Evolutionary conservation across 768 basidiomycete species (phyloP).

Genomic region (Russula vinacea): DNA sequence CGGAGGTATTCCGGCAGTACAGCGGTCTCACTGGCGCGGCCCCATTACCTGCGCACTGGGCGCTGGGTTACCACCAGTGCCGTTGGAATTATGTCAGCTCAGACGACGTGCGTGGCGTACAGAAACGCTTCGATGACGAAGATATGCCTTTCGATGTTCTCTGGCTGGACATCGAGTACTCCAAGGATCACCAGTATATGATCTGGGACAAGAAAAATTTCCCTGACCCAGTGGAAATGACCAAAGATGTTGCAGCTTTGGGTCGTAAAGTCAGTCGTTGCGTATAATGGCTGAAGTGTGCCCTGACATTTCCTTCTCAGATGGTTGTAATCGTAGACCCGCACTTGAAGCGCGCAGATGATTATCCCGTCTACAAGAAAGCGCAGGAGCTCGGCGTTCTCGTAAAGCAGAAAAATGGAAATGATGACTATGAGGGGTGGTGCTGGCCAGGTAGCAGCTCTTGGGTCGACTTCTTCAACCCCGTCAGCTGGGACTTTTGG

Average conservation of each 20-base stretch:
- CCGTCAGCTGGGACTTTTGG: conserved; percentile 89
- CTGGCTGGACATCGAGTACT: conserved; percentile 97
- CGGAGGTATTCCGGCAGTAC: conserved; percentile 83
- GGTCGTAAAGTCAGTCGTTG: conserved; percentile 69
- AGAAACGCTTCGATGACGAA: conserved; percentile 86
- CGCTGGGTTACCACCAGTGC: conserved; percentile 95
- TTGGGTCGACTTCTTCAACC: conserved; percentile 98
- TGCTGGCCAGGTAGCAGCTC: conserved; percentile 97
- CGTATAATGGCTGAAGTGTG: neutral
- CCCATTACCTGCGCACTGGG: conserved; percentile 86
- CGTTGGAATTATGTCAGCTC: conserved; percentile 97
- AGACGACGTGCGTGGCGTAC: conserved; percentile 80
- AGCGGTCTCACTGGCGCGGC: conserved; percentile 79
- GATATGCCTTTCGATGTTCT: conserved; percentile 95
- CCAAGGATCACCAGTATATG: conserved; percentile 93
- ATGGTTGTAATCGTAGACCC: conserved; percentile 99
- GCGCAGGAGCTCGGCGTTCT: conserved; percentile 81
- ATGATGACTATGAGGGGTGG: conserved; percentile 93
- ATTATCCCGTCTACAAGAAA: conserved; percentile 81
- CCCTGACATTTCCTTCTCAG: conserved; percentile 42
- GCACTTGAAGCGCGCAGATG: conserved; percentile 78
- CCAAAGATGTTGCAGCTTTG: conserved; percentile 77
- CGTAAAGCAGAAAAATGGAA: conserved; percentile 74
- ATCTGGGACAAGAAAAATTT: conserved; percentile 93
- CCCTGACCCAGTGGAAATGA: conserved; percentile 94